Conservation (phyloP, 345 rosid species). For the Kandelia obovata region DNA sequence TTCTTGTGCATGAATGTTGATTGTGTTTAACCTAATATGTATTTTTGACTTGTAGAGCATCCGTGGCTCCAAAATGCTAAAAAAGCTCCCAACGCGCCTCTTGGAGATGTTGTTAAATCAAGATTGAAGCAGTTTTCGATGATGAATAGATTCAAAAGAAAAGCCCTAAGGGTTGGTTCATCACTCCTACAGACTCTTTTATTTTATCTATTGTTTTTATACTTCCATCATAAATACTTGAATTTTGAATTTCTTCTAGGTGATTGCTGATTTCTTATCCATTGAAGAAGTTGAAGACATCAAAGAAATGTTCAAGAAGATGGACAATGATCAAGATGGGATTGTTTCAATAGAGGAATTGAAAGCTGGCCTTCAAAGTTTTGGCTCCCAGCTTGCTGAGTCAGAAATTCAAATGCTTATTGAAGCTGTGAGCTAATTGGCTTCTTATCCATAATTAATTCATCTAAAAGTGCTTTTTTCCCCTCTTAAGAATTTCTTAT, state of each 20-base stretch:
- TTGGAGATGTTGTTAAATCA: conserved; percentile 96
- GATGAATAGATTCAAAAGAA: conserved; percentile 99
- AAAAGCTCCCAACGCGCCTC: conserved; percentile 94
- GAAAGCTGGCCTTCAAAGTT: conserved; percentile 77
- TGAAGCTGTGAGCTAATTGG: conserved; percentile 73
- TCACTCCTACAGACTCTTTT: conserved; percentile 8
- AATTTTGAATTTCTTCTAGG: conserved; percentile 39
- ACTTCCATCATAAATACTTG: not conserved
- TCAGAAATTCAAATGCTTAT: conserved; percentile 93
- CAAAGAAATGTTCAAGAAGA: conserved; percentile 89
- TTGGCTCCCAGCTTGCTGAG: conserved; percentile 83
- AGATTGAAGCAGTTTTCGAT: conserved; percentile 96
- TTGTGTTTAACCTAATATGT: conserved; percentile 14
- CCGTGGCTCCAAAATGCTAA: conserved; percentile 98
- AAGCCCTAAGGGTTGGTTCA: conserved; percentile 88
- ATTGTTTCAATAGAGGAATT: conserved; percentile 80
- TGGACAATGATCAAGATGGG: conserved; percentile 90
- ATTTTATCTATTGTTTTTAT: not conserved
- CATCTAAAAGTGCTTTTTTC: no score
- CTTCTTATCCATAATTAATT: not conserved
- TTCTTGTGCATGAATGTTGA: not conserved
- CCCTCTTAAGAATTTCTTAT: no score
- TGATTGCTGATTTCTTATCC: conserved; percentile 95
- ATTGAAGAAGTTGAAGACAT: conserved; percentile 86
- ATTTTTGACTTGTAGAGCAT: conserved; percentile 57